A percentile compares a stretch with the other conserved stretches of the same genome.
phyloP scores from a whole-genome alignment of 441 rosid species.

The Sinapis alba region DNA sequence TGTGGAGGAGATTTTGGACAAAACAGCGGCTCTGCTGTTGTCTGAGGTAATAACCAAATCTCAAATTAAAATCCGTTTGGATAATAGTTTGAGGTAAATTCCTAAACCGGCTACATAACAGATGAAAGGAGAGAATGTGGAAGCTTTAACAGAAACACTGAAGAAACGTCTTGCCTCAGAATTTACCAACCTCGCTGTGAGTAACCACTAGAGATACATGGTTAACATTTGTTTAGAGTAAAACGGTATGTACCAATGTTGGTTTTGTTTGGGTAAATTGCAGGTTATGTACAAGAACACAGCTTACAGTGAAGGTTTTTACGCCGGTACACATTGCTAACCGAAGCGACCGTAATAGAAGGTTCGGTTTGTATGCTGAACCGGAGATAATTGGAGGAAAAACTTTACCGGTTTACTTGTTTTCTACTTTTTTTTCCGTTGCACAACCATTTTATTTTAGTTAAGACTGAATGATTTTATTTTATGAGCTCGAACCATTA shows the following conservation, averaged over 20 bases:
- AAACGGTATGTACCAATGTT: not conserved
- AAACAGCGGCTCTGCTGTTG: constrained; percentile 55
- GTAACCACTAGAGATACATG: not conserved
- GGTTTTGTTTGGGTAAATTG: constrained; percentile 29
- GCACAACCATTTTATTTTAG: not conserved
- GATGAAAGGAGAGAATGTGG: constrained; percentile 50
- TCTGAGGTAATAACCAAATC: constrained; percentile 49
- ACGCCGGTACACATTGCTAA: constrained; percentile 44
- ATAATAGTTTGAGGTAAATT: not conserved
- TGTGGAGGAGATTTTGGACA: constrained; percentile 70
- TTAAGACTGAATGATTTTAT: not conserved
- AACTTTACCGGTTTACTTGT: not conserved
- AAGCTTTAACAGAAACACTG: constrained; percentile 46
- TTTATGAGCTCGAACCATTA: not conserved
- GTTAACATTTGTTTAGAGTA: not conserved
- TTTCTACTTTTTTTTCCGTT: not conserved
- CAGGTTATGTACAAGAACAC: constrained; percentile 81
- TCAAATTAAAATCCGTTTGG: not conserved
- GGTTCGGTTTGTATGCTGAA: constrained; percentile 22
- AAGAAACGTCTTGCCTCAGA: constrained; percentile 64
- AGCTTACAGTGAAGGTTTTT: constrained; percentile 63
- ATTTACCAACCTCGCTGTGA: constrained; percentile 56
- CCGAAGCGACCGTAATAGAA: constrained; percentile 34
- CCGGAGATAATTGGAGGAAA: not conserved
- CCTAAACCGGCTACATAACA: constrained; percentile 28